phyloP scores from a whole-genome alignment of 768 basidiomycete species.

The Leccinum rimulosum region DNA sequence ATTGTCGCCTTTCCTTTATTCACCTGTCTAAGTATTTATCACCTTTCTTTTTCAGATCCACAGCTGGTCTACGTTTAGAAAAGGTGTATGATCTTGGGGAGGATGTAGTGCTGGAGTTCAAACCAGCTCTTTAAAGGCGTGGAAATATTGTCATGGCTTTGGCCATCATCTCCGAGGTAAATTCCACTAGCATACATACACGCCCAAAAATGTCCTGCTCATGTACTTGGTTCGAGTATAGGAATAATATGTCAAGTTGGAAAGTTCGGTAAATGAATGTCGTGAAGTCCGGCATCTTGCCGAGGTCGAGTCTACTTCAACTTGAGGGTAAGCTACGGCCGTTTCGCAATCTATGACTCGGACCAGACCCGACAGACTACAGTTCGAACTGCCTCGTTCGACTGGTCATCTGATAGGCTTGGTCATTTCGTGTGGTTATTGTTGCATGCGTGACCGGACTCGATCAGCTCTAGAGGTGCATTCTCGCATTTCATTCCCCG shows the following conservation, averaged over 20 bases:
- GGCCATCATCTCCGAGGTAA: background rate
- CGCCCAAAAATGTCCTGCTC: too few relatives aligned
- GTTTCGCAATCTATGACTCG: background rate
- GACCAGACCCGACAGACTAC: background rate
- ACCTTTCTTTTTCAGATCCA: conserved; percentile 6
- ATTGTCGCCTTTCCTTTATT: background rate
- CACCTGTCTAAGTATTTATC: background rate
- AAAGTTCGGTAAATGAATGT: too few relatives aligned
- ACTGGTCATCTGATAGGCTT: background rate
- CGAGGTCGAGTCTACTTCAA: background rate
- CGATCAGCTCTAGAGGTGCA: too few relatives aligned
- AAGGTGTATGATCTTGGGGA: conserved; percentile 14
- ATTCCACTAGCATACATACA: too few relatives aligned
- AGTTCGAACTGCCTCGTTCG: background rate
- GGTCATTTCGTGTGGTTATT: background rate
- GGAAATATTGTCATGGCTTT: background rate
- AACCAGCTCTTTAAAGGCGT: conserved; percentile 1
- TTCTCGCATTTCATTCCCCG: too few relatives aligned
- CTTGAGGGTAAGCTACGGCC: background rate
- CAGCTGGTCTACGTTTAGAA: conserved; percentile 20
- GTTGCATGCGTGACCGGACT: too few relatives aligned
- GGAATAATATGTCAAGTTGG: too few relatives aligned
- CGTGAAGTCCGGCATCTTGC: background rate
- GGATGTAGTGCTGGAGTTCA: conserved; percentile 1
- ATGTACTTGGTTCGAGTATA: too few relatives aligned